Evolutionary conservation across 495 filamentous ascomycete species (phyloP).

Genomic region (Penicillium cinerascens): DNA sequence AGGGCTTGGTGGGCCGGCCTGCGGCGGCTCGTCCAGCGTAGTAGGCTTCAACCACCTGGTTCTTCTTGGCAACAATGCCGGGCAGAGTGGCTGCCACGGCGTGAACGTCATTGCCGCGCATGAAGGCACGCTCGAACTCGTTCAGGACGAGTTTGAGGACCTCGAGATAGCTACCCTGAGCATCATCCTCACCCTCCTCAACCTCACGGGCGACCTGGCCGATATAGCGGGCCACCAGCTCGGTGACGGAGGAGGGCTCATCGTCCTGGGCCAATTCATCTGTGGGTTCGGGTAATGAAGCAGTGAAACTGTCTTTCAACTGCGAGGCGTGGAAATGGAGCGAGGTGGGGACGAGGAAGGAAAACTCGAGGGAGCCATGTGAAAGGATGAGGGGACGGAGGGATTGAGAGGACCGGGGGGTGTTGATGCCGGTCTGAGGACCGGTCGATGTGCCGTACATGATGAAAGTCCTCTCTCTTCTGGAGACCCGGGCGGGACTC

Average conservation of each 20-base stretch:
- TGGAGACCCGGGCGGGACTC: slow-evolving; percentile 9
- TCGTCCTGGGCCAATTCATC: slow-evolving; percentile 97
- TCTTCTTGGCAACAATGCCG: slow-evolving; percentile 85
- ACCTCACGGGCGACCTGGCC: slow-evolving; percentile 83
- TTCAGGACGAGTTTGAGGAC: slow-evolving; percentile 84
- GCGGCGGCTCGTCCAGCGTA: slow-evolving; percentile 82
- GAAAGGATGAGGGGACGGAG: slow-evolving; percentile 82
- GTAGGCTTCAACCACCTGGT: slow-evolving; percentile 81
- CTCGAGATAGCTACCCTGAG: slow-evolving; percentile 76
- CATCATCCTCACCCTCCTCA: slow-evolving; percentile 85
- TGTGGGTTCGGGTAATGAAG: slow-evolving; percentile 81
- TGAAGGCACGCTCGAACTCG: slow-evolving; percentile 93
- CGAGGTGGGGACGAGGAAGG: slow-evolving; percentile 88
- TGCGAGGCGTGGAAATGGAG: slow-evolving; percentile 94
- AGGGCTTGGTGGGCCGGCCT: slow-evolving; percentile 76
- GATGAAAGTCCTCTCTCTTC: slow-evolving; percentile 25
- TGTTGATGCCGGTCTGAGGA: slow-evolving; percentile 91
- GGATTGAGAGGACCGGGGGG: slow-evolving; percentile 87
- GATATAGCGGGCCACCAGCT: slow-evolving; percentile 89
- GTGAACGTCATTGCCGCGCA: slow-evolving; percentile 94
- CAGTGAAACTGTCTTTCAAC: slow-evolving; percentile 79
- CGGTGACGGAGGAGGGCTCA: slow-evolving; percentile 87
- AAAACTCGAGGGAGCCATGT: slow-evolving; percentile 92
- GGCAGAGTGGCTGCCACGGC: slow-evolving; percentile 79
- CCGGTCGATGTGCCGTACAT: slow-evolving; percentile 88